Evolutionary conservation across 306 rosid species (phyloP).

Genomic region (Cercis canadensis): DNA sequence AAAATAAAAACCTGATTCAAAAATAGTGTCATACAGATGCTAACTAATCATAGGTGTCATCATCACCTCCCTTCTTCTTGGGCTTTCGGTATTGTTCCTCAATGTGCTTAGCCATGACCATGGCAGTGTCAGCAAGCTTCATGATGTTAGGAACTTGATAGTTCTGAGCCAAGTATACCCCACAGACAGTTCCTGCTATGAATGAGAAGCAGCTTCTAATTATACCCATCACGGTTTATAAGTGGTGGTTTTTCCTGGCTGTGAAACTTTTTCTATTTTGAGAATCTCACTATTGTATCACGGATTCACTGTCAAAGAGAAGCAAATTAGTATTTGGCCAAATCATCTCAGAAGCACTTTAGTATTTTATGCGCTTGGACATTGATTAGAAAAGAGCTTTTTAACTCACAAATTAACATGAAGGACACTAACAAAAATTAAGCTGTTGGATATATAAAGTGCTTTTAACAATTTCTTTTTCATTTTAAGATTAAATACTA

Average conservation of each 20-base stretch:
- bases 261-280: slow-evolving; percentile 13
- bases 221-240: slow-evolving; percentile 66
- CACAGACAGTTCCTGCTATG: slow-evolving; percentile 60
- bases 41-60: slow-evolving; percentile 27
- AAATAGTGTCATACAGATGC: background rate
- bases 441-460: no score
- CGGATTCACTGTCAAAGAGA: slow-evolving; percentile 35
- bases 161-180: slow-evolving; percentile 77
- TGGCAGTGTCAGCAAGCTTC: slow-evolving; percentile 55
- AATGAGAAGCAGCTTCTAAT: slow-evolving; percentile 76
- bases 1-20: slow-evolving; percentile 43
- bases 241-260: slow-evolving; percentile 3
- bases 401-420: no score
- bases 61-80: slow-evolving; percentile 47
- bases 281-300: background rate
- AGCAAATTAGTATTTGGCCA: slow-evolving; percentile 20
- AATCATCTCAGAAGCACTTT: background rate
- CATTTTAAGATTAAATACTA: no score
- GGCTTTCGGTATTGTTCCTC: slow-evolving; percentile 71
- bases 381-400: no score
- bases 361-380: no score
- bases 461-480: no score
- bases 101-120: slow-evolving; percentile 47
- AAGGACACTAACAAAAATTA: no score
- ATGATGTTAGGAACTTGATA: slow-evolving; percentile 73